Percentiles rank a stretch among this genome's conserved stretches.
These are phyloP conservation scores for Sugiyamaella lignohabitans DNA, from an alignment of 805 yeast species.

Conservation along the genomic window DNA sequence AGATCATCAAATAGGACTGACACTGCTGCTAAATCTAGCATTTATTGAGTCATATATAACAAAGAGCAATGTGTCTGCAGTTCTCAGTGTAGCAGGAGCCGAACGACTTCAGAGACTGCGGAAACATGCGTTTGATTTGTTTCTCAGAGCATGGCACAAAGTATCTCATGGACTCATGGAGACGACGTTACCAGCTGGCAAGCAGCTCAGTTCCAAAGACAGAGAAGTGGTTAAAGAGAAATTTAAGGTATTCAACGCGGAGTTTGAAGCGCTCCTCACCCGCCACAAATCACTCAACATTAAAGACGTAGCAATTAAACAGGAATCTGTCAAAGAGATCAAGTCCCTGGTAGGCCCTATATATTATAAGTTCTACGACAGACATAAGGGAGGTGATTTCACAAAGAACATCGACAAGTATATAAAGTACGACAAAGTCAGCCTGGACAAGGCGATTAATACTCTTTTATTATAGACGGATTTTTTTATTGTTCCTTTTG, in stretches of 20 bases:
- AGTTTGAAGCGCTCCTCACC: slow-evolving; percentile 69
- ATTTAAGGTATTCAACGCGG: slow-evolving; percentile 72
- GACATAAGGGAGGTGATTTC: slow-evolving; percentile 62
- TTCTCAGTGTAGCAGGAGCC: slow-evolving; percentile 54
- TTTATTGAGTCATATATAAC: slow-evolving; percentile 68
- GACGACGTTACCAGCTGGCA: slow-evolving; percentile 51
- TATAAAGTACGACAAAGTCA: slow-evolving; percentile 47
- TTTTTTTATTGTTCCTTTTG: too few relatives aligned
- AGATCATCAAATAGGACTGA: slow-evolving; percentile 49
- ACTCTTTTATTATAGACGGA: too few relatives aligned
- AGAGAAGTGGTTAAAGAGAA: slow-evolving; percentile 78
- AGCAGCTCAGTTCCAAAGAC: slow-evolving; percentile 56
- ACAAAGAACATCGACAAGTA: slow-evolving; percentile 67
- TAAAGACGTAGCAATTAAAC: slow-evolving; percentile 59
- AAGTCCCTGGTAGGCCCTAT: slow-evolving; percentile 65
- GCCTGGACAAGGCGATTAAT: slow-evolving; percentile 36
- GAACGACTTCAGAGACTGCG: slow-evolving; percentile 61
- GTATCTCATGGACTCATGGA: slow-evolving; percentile 74
- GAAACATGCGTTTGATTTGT: slow-evolving; percentile 65
- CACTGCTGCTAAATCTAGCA: slow-evolving; percentile 62
- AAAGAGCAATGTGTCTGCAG: slow-evolving; percentile 34
- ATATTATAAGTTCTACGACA: slow-evolving; percentile 78
- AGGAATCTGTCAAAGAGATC: slow-evolving; percentile 61
- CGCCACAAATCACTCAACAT: slow-evolving; percentile 60
- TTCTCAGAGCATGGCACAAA: slow-evolving; percentile 68